Evolutionary conservation across 2,329 filamentous ascomycete genomes (phyloP).

Genomic region (Clonostachys chloroleuca): DNA sequence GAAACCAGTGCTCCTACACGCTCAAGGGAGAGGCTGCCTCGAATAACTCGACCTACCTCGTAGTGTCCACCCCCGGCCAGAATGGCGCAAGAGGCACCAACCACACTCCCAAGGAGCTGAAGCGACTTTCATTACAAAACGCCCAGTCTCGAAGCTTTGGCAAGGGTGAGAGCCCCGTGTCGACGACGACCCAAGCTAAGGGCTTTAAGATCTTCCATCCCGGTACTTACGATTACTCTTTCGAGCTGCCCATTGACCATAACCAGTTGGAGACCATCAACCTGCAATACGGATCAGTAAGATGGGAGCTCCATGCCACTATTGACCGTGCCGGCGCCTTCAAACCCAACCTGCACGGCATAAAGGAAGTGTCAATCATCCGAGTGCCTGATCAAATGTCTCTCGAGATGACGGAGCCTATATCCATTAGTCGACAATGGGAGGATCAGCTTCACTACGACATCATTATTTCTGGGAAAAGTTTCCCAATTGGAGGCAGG

Average conservation of each 20-base stretch:
- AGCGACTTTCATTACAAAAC: slow-evolving; percentile 74
- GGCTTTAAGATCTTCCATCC: slow-evolving; percentile 85
- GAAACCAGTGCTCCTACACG: slow-evolving; percentile 56
- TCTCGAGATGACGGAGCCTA: slow-evolving; percentile 85
- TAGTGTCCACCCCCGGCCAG: slow-evolving; percentile 9
- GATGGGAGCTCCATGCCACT: slow-evolving; percentile 81
- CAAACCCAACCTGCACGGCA: slow-evolving; percentile 79
- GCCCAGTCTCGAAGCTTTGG: slow-evolving; percentile 81
- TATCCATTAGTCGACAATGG: slow-evolving; percentile 90
- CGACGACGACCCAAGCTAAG: slow-evolving; percentile 55
- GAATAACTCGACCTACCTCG: slow-evolving; percentile 18
- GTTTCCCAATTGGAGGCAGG: slow-evolving; percentile 81
- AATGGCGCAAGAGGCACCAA: slow-evolving; percentile 13
- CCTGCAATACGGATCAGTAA: slow-evolving; percentile 80
- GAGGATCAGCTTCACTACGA: slow-evolving; percentile 95
- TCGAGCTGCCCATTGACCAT: slow-evolving; percentile 86
- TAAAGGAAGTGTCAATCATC: slow-evolving; percentile 78
- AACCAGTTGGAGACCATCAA: slow-evolving; percentile 85
- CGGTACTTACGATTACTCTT: slow-evolving; percentile 63
- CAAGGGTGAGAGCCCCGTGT: slow-evolving; percentile 67
- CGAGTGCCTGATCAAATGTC: slow-evolving; percentile 84
- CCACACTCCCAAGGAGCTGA: slow-evolving; percentile 42
- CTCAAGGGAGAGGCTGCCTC: slow-evolving; percentile 34
- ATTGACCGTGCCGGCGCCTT: slow-evolving; percentile 87
- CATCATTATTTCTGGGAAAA: slow-evolving; percentile 93